Evolutionary conservation across 805 yeast genomes (phyloP).

Genomic region (Candida vartiovaarae): DNA sequence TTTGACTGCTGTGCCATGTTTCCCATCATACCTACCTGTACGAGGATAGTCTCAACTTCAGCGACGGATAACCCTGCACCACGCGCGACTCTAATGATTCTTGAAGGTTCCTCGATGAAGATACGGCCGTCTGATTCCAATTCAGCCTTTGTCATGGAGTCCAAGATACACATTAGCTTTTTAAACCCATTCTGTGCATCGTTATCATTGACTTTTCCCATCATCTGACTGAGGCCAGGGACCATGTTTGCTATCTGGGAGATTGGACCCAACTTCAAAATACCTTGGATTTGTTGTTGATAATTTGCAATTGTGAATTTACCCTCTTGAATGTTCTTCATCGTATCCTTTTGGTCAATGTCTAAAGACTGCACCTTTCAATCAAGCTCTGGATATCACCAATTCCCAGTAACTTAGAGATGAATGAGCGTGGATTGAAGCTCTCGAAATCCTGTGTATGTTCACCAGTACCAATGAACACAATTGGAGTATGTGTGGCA

Average conservation of each 20-base stretch:
- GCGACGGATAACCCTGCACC: conserved; percentile 92
- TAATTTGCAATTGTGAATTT: conserved; percentile 87
- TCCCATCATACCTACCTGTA: conserved; percentile 93
- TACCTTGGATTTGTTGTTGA: conserved; percentile 90
- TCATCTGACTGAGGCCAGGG: conserved; percentile 84
- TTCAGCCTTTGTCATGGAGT: conserved; percentile 91
- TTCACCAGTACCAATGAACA: conserved; percentile 97
- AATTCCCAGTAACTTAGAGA: conserved; percentile 88
- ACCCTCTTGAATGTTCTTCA: conserved; percentile 91
- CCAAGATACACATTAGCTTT: conserved; percentile 85
- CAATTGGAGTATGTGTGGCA: conserved; percentile 90
- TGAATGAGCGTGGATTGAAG: conserved; percentile 82
- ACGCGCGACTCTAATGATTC: conserved; percentile 84
- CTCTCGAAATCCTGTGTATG: conserved; percentile 90
- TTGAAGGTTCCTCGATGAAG: conserved; percentile 72
- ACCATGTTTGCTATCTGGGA: conserved; percentile 93
- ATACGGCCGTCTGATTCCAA: conserved; percentile 83
- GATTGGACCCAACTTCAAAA: conserved; percentile 94
- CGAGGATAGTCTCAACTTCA: conserved; percentile 86
- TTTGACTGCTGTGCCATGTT: conserved; percentile 74
- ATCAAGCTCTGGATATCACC: conserved; percentile 92
- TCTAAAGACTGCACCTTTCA: conserved; percentile 85
- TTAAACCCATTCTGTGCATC: conserved; percentile 82
- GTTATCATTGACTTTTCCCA: conserved; percentile 85
- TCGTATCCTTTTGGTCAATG: conserved; percentile 81